Base-by-base conservation (phyloP, 1,139 yeast species). In the Taphrina communis region DNA sequence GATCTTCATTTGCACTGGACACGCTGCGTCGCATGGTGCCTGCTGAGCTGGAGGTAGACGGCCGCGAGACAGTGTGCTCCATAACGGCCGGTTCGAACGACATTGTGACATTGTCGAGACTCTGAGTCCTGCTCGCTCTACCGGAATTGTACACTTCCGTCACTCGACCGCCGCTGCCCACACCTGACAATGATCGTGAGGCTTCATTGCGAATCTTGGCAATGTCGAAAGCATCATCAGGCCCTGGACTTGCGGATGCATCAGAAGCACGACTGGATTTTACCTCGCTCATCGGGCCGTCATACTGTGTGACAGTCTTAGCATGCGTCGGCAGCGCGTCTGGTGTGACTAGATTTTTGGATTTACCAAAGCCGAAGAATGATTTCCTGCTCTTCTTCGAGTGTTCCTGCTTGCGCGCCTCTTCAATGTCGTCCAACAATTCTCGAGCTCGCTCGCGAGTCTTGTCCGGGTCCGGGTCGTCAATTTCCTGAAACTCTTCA, bases 401-500 rank as follows among this genome's bases (percentile, higher is more conserved):
- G 38, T 67, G 68, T 66, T 71, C 80, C 74, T 81, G 80, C 72
- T 81, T 80, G 60, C 76, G 74, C 56, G 75, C 76, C 21, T 74
- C 74, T 68, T 75, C 76, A 71, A 76, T 73, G 58, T 77, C 78
- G 65, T 70, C 71, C 60, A 70, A 46, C 61, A 71, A 56, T 41
- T 69, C 72, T 38, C 61, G 50, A 21, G 70, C 61, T 31, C 71
- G 53, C 73, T 89, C 86, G 73, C 91, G 92, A 25, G 87, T 85
- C 75, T 88, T 87, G 73, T 90, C 97, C 1, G 96, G 92, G 77
- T 94, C 97, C 0, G 97, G 96, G 75, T 94, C 97, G 76, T 93
- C 98, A 73, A 95, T 93, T 78, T 95, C 99, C 17, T 90, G 88
- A 77, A 95, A 94, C 76, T 93, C 97, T 72, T 94, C 99, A 73